Base-by-base conservation (phyloP, 345 rosid species). In the Populus davidiana region DNA sequence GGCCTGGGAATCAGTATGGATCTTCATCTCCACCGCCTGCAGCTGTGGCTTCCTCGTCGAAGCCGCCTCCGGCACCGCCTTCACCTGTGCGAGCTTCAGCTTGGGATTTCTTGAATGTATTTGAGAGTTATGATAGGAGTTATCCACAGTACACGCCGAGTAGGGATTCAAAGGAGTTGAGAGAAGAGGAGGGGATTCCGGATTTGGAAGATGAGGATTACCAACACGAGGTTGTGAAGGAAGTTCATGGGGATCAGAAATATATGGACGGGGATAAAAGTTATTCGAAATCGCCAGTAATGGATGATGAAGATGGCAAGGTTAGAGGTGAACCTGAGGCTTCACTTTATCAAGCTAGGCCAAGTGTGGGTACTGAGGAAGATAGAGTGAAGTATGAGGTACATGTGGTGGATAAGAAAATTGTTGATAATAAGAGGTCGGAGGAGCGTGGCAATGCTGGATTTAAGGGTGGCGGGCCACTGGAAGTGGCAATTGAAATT, bases 101-200 rank as follows among this genome's bases (percentile, higher is more conserved):
- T 5, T 94, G 95, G 97, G 99, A 96, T 44, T 92, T 90, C 69
- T 80, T 96, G 83, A 90, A 92, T 43, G 86, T 78, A 16, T 96
- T 96, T 21, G 89, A 84, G 67, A 80, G 79, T 54, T 69, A 80
- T 62, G 94, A 90, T n/a, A 90, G 80, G 79, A 83, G 50, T 38
- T 88, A 89, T 59, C 83, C 85, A 14, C 52, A 84, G 38, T 85
- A 89, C 52, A 82, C 90, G 21, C 91, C 97, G 23, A 88, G 88
- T 73, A 74, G 94, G 84, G 87, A 96, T 73, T 96, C 89, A 2
- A 90, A 83, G 81, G 98, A 93, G 63, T 69, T 92, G 63, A 87
- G 99, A 71, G 97, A 96, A 49, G 96, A 87, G 80, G 99, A 96
- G 75, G 98, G 97, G 64, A 94, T 96, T 6, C 99, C 99, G 72